Base-by-base conservation (phyloP, 1,139 yeast species). In the Yamadazyma siamensis region DNA sequence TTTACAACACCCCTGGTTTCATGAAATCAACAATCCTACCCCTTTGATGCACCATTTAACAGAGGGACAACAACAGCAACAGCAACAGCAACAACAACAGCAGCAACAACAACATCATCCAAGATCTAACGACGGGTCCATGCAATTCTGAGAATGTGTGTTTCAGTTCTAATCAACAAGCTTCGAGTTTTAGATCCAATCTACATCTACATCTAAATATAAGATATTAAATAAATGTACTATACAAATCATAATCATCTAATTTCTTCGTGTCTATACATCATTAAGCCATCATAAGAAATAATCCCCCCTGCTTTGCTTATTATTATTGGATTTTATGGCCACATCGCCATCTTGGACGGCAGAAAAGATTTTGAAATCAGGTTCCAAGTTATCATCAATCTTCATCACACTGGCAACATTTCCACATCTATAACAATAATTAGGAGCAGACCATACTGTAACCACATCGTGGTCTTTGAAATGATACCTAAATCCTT, bases 361-460 rank as follows among this genome's bases (percentile, higher is more conserved):
- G 10, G 97, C 97, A 49, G 88, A 82, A 59, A 91, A 91, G 24
- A 91, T 91, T 55, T 87, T 86, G 61, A 91, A 91, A 52, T 86
- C 83, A 9, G 96, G 96, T 40, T 79, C 83, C 46, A 85, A 65
- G 47, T 81, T 81, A 42, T 86, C 95, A 46, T 83, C 95, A 36
- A 91, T 84, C 56, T 87, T 86, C 97, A 91, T 91, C 15, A 91
- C 96, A 67, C 95, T 84, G 26, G 98, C 98, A 32, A 91, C 96
- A 56, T 91, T 91, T 33, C 98, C 98, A 61, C 98, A 91, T 50
- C 98, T 72, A 57, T 91, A 91, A 62, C 98, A 91, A 62, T 91
- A 91, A 56, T 91, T 91, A 25, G 98, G 98, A 8, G 97, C 97
- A 16, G 94, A 81, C 98, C 98, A 91, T 20, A 91, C 97, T 0